Conservation (phyloP, 129 eudicot species). For the Pittosporum tobira region DNA sequence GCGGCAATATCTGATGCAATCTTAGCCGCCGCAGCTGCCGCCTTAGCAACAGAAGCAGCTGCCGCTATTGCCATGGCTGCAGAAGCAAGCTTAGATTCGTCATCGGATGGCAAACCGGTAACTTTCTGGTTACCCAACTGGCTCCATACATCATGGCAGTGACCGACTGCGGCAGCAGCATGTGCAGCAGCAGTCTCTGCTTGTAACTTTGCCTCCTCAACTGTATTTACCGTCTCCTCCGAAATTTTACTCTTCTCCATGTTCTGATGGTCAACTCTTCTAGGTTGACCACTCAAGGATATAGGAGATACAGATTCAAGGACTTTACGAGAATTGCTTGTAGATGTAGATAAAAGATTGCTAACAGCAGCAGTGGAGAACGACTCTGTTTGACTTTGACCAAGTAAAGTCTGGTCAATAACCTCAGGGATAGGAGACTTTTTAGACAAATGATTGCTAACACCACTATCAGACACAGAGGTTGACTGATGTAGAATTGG, state of each 20-base stretch:
- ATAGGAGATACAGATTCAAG: slow-evolving; percentile 22
- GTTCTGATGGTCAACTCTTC: slow-evolving; percentile 18
- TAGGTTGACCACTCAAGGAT: slow-evolving; percentile 22
- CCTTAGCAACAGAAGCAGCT: slow-evolving; percentile 94
- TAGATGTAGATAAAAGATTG: slow-evolving; percentile 30
- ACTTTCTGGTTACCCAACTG: slow-evolving; percentile 50
- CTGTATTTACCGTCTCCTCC: slow-evolving; percentile 40
- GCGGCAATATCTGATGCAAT: slow-evolving; percentile 68
- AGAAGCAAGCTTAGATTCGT: slow-evolving; percentile 66
- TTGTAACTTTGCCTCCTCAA: slow-evolving; percentile 70
- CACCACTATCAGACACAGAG: slow-evolving; percentile 18
- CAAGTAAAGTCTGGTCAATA: slow-evolving; percentile 21
- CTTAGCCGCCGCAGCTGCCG: slow-evolving; percentile 91
- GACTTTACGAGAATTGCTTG: slow-evolving; percentile 18
- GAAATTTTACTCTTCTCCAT: slow-evolving; percentile 20
- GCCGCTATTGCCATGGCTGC: slow-evolving; percentile 84
- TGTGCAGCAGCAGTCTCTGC: slow-evolving; percentile 71
- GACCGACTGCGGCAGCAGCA: slow-evolving; percentile 62
- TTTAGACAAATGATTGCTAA: slow-evolving; percentile 13
- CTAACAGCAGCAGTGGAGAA: slow-evolving; percentile 24
- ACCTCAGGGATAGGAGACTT: slow-evolving; percentile 15
- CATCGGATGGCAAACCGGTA: slow-evolving; percentile 45
- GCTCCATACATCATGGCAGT: slow-evolving; percentile 65
- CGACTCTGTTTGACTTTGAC: slow-evolving; percentile 24
- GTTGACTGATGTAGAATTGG: slow-evolving; percentile 19